Evolutionary conservation across 495 filamentous ascomycete genomes (phyloP), one percentile per base, ranked within the genome.

Genomic region (Aspergillus mulundensis): DNA sequence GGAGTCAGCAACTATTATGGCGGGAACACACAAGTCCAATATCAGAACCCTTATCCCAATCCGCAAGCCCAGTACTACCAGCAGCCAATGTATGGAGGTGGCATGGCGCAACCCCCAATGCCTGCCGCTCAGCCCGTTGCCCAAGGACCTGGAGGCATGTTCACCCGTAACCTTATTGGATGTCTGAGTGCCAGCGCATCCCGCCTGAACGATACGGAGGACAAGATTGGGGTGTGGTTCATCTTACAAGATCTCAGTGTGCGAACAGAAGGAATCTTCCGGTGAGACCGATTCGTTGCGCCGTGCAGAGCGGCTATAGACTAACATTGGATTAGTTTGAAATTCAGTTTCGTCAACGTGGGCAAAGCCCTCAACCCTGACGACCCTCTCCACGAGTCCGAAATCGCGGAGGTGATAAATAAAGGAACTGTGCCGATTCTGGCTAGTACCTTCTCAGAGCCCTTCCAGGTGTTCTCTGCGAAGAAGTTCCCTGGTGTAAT

Each of bases 401-500:
- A 76, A 43, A 68, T 68, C 12, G 61, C 73, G 32, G 66, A 69
- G 7, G 74, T 74, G 7, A 78, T 96, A 57, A 97, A 94, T 69
- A 86, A 84, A 23, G 87, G 87, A 42, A 85, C 81, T 38, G 90
- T 91, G 0, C 90, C 88, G 0, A 87, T 97, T 23, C 81, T 98
- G 2, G 94, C 94, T 2, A 87, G 85, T 3, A 88, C 86, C 60
- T 98, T 94, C 69, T 91, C 87, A 34, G 89, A 96, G 14, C 80
- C 84, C 16, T 97, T 98, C 79, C 89, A 94, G 57, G 94, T 98
- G 42, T 97, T 86, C 69, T 91, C 87, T 5, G 94, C 94, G 32
- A 98, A 98, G 81, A 96, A 96, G 61, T 98, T 98, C 78, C 93
- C 94, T 0, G 94, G 94, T 55, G 94, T 98, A 1, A 95, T 95